Evolutionary conservation across 768 basidiomycete species (phyloP), one percentile per base, ranked within the genome.

Genomic region (Podaxis sp.): DNA sequence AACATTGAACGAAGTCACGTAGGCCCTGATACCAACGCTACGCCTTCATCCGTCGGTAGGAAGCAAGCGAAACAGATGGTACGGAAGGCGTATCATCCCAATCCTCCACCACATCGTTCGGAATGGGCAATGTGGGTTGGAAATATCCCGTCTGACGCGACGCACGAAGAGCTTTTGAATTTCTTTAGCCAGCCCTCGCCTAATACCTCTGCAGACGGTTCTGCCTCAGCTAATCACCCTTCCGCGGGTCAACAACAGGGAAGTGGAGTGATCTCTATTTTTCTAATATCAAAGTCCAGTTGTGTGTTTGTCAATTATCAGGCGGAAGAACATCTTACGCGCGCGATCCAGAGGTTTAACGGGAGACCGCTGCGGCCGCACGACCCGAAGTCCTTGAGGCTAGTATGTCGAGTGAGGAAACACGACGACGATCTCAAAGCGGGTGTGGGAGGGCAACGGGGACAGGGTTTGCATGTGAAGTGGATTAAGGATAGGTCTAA

Each of bases 41-140:
- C 67, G 22, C 47, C 46, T 38, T 69, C 69, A 2, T 61, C 65
- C 13, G 64, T 55, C 9, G 64, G 66, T 55, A 50, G 38, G 27
- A 54, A 22, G 22, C 61, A 61, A 27, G 75, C 77, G 15, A 76
- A 66, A 33, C 72, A 75, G 0, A 37, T 74, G 4, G 69, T 76
- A 25, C 85, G 88, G 46, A 81, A 83, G 8, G 68, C 81, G 22
- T 90, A 87, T 67, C 90, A 91, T 65, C 89, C 89, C 2, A 88
- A 85, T 61, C 83, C 87, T 0, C 89, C 90, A 12, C 76, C 85
- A 11, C 81, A 90, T 57, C 84, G 93, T 13, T 93, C 92, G 6
- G 92, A 93, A 63, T 96, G 91, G 92, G 94, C 94, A 1, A 93
- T 95, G 92, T 97, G 96, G 96, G 88, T 87, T 12, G 96, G 96